Evolutionary conservation across 768 basidiomycete species (phyloP), one percentile per base, ranked within the genome.

Genomic region (Termitomyces heimii): DNA sequence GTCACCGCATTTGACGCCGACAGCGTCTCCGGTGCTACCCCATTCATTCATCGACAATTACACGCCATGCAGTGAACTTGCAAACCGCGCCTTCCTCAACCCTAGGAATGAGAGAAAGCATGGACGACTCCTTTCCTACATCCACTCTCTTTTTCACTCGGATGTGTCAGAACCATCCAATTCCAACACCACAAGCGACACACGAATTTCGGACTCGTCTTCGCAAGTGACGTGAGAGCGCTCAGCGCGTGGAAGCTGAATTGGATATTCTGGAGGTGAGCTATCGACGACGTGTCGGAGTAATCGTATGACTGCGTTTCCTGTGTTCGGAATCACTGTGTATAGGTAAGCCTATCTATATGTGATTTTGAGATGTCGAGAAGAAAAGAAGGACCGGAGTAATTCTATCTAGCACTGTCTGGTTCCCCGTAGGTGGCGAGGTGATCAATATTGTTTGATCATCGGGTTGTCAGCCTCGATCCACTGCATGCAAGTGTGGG

Each of bases 31-130:
- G 37, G 69, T 57, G 1, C 76, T 78, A 26, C 85, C 87, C 90
- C 89, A 92, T 0, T 70, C n/a, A n/a, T n/a, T n/a, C 68, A 44
- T 91, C 86, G 12, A 90, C 91, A 4, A 80, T 72, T 46, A 90
- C 85, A 54, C 89, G 74, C 91, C 91, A 93, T 13, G 85, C 89
- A 4, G 86, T 87, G 18, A 92, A 67, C 70, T 85, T 89, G 64
- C 82, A 82, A 7, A 92, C 77, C 1, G 70, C 76, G 1, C 86
- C 85, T 29, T 80, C 80, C 53, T 90, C 88, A 63, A 91, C 88
- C 10, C 87, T 86, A 26, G 92, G 68, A 47, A 92, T 82, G 64
- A 91, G 73, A 64, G 83, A 88, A 29, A 92, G 69, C 43, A 92
- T 66, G 0, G 79, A 80, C 0, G 89, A 80, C 58, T 88, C 82